Conservation (phyloP, 1,139 yeast genomes). For the Debaryomycetaceae sp. region DNA sequence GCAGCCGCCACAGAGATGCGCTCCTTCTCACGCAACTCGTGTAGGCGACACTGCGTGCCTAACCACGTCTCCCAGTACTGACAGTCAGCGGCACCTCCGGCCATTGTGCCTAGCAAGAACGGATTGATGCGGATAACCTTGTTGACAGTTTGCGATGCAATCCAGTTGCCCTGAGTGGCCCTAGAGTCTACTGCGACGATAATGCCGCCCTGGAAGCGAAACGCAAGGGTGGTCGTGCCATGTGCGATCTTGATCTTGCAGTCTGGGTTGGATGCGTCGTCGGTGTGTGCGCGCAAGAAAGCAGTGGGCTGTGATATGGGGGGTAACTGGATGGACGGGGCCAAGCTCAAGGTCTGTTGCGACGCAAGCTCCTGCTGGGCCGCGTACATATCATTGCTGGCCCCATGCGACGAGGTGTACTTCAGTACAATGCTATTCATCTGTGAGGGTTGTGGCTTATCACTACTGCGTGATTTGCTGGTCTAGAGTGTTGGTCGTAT, state of each 20-base stretch:
- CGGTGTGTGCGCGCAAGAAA: conserved; percentile 94
- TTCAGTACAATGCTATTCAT: conserved; percentile 35
- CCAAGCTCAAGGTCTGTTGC: conserved; percentile 25
- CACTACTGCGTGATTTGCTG: background rate
- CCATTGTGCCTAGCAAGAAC: conserved; percentile 92
- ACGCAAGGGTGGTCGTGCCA: conserved; percentile 96
- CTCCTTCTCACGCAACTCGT: conserved; percentile 88
- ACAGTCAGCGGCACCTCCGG: conserved; percentile 99
- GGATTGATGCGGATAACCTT: conserved; percentile 97
- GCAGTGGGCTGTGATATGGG: conserved; percentile 91
- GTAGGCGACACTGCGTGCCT: conserved; percentile 92
- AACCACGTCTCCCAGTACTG: conserved; percentile 99
- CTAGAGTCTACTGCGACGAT: conserved; percentile 95
- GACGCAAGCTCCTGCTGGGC: conserved; percentile 13
- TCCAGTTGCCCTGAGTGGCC: conserved; percentile 98
- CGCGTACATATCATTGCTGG: conserved; percentile 19
- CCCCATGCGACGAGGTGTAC: conserved; percentile 23
- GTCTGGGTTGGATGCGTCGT: conserved; percentile 84
- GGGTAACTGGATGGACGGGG: conserved; percentile 67
- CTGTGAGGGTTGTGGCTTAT: background rate
- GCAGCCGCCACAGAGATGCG: conserved; percentile 96
- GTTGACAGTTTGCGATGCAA: conserved; percentile 95
- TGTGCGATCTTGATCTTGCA: conserved; percentile 94
- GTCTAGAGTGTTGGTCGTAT: background rate
- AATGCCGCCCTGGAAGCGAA: conserved; percentile 92